Percentiles rank a stretch among this genome's conserved stretches.
Conservation (phyloP, 768 basidiomycete genomes). For the Steccherinum ochraceum region DNA sequence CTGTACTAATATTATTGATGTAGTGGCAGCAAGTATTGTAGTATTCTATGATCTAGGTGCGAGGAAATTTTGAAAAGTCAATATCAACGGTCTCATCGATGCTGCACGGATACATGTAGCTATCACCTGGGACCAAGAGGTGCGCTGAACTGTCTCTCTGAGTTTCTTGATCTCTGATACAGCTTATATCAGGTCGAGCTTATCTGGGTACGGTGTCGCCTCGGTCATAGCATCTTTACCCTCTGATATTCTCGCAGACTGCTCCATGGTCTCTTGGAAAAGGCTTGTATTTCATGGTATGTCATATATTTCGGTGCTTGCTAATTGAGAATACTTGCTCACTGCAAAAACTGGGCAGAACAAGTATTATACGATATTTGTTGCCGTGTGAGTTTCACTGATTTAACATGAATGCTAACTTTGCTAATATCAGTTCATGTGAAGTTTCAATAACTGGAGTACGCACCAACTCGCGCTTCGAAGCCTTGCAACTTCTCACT, state of each 20-base stretch:
- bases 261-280: slow-evolving; percentile 54
- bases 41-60: slow-evolving; percentile 49
- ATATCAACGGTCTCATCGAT: not conserved
- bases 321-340: not conserved
- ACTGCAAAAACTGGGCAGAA: slow-evolving; percentile 44
- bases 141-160: slow-evolving; percentile 18
- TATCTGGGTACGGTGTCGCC: slow-evolving; percentile 49
- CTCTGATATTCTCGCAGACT: not conserved
- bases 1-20: not conserved
- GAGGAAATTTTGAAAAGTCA: slow-evolving; percentile 14
- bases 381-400: slow-evolving; percentile 37
- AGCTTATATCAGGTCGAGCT: slow-evolving; percentile 34
- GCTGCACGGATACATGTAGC: too few relatives aligned
- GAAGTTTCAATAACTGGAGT: too few relatives aligned
- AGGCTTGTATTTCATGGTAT: slow-evolving; percentile 44
- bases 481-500: too few relatives aligned
- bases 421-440: too few relatives aligned
- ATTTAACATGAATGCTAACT: not conserved
- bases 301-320: slow-evolving; percentile 16
- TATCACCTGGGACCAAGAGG: slow-evolving; percentile 49
- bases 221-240: not conserved
- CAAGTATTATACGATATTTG: slow-evolving; percentile 48
- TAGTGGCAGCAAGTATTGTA: slow-evolving; percentile 47
- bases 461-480: too few relatives aligned
- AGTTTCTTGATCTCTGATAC: not conserved